These are phyloP conservation scores for Letharia lupina DNA, from an alignment of 495 filamentous ascomycete genomes.

Conservation along the genomic window DNA sequence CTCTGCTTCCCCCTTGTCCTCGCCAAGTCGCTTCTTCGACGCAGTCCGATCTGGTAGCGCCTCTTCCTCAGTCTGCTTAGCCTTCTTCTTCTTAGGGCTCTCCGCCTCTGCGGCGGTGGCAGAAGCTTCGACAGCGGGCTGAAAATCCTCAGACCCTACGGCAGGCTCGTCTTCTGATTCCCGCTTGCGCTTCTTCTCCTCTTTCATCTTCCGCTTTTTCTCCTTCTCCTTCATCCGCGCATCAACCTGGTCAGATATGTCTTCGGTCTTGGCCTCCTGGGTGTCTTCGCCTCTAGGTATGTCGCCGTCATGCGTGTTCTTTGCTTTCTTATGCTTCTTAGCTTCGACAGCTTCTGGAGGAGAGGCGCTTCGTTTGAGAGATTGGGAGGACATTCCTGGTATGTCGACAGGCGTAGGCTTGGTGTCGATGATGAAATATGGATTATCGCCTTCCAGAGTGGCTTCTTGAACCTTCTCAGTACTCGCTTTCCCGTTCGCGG, in stretches of 20 bases:
- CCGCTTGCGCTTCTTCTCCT: constrained; percentile 32
- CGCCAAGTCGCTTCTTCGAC: constrained; percentile 14
- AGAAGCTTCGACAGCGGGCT: constrained; percentile 2
- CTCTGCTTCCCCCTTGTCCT: constrained; percentile 1
- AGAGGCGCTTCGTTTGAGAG: constrained; percentile 17
- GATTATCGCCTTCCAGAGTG: constrained; percentile 11
- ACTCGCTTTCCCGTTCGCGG: constrained; percentile 9
- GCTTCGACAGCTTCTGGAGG: constrained; percentile 15
- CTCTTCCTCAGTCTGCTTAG: constrained; percentile 15
- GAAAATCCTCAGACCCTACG: neutral
- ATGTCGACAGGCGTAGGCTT: constrained; percentile 26
- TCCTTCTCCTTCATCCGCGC: constrained; percentile 32
- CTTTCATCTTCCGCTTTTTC: constrained; percentile 26
- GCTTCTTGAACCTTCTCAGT: constrained; percentile 9
- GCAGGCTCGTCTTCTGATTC: constrained; percentile 18
- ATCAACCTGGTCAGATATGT: constrained; percentile 33
- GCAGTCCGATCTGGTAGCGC: constrained; percentile 4
- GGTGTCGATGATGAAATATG: constrained; percentile 25
- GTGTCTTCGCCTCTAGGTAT: neutral
- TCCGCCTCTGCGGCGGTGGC: constrained; percentile 1
- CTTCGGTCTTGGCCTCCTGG: constrained; percentile 27
- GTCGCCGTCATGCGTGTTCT: constrained; percentile 19
- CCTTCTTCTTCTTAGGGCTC: constrained; percentile 22
- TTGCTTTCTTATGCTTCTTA: constrained; percentile 26
- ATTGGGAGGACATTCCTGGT: constrained; percentile 11